phyloP scores from a whole-genome alignment of 768 basidiomycete genomes.

The Xerocomus spinulosus region DNA sequence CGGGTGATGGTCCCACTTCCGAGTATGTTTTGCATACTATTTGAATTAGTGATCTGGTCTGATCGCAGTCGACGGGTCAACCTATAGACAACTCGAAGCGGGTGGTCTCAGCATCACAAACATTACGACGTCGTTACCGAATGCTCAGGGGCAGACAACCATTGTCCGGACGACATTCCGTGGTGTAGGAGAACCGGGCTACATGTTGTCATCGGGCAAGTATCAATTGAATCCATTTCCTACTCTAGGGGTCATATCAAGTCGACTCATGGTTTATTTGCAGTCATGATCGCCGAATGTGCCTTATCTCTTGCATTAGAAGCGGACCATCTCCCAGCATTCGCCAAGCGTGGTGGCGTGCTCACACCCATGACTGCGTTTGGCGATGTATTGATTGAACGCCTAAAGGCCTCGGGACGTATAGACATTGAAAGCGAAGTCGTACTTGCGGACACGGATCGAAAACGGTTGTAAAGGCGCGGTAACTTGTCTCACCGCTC shows the following conservation, averaged over 20 bases:
- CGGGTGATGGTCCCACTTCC: constrained; percentile 62
- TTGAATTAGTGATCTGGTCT: not conserved
- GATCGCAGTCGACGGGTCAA: not conserved
- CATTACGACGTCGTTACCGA: constrained; percentile 56
- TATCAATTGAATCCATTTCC: not conserved
- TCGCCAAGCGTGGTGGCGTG: constrained; percentile 66
- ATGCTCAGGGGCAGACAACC: constrained; percentile 36
- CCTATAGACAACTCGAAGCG: constrained; percentile 47
- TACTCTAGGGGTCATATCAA: not conserved
- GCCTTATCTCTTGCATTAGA: constrained; percentile 68
- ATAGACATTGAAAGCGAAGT: constrained; percentile 57
- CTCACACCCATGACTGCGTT: constrained; percentile 82
- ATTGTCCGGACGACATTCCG: constrained; percentile 55
- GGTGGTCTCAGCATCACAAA: constrained; percentile 67
- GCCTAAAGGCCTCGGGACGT: constrained; percentile 54
- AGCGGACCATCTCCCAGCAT: constrained; percentile 47
- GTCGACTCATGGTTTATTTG: constrained; percentile 2
- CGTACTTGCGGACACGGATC: constrained; percentile 6
- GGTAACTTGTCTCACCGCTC: not conserved
- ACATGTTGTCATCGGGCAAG: constrained; percentile 28
- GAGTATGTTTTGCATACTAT: constrained; percentile 40
- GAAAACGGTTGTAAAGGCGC: constrained; percentile 9
- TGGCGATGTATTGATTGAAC: constrained; percentile 67
- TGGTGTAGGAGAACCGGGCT: constrained; percentile 76
- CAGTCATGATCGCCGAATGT: constrained; percentile 75